A percentile compares a stretch with the other conserved stretches of the same genome.
These are phyloP conservation scores for Cyanodermella asteris DNA, from an alignment of 2,329 filamentous ascomycete species.

Conservation along the genomic window DNA sequence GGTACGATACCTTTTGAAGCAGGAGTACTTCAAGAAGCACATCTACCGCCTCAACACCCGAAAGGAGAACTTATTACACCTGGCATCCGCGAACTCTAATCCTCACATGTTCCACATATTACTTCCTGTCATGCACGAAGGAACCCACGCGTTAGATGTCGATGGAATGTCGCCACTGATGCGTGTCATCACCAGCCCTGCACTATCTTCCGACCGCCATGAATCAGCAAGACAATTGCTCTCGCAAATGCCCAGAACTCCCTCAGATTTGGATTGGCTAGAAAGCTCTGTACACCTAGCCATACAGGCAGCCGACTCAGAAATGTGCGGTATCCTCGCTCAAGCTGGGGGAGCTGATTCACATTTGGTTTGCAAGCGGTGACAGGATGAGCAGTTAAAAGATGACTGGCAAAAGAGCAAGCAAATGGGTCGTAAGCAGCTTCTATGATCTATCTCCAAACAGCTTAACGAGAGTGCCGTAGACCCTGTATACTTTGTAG, in stretches of 20 bases:
- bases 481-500: no score
- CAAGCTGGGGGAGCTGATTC: constrained; percentile 1
- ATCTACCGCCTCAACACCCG: constrained; percentile 1
- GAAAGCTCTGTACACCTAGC: no score
- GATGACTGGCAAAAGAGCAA: no score
- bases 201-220: not conserved
- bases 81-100: constrained; percentile 1
- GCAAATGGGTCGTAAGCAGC: no score
- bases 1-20: constrained; percentile 1
- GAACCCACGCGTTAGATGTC: not conserved
- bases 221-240: constrained; percentile 1
- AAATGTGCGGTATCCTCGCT: constrained; percentile 1
- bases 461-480: no score
- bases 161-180: constrained; percentile 1
- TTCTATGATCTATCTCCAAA: no score
- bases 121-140: constrained; percentile 1
- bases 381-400: no score
- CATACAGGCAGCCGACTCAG: constrained; percentile 1
- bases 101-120: constrained; percentile 1
- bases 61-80: constrained; percentile 1
- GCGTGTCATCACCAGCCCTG: not conserved
- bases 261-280: constrained; percentile 1
- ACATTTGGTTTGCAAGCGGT: no score
- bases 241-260: constrained; percentile 1
- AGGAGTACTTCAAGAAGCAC: constrained; percentile 1